Base-by-base conservation (phyloP, 164 flowering plant genomes). In the Aristolochia fimbriata region DNA sequence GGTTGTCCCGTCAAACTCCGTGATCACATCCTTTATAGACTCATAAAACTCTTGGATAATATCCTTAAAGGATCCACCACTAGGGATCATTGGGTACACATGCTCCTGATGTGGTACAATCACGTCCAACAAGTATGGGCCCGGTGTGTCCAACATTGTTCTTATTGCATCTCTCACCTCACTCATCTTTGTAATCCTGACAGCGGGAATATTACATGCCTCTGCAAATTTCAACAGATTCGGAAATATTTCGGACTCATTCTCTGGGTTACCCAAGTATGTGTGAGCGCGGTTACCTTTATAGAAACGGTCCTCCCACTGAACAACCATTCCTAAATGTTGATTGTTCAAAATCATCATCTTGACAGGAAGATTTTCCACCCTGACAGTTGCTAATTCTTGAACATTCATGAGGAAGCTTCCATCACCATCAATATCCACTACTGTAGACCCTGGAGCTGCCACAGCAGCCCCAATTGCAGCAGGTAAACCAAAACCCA, bases 51-150 rank as follows among this genome's bases (percentile, higher is more conserved):
- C 85, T 1, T 68, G 80, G 59, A 81, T 83, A 68, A 78, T 70
- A 68, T 85, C 91, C 65, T 74, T 78, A 58, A 83, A 85, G 5
- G 88, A 75, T 0, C 88, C 88, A 31, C 85, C 86, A 54, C 82
- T 77, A 0, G 88, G 88, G 60, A 85, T 80, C 86, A 85, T 85
- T 13, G 91, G 91, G 52, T 83, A 62, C 20, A 85, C 91, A 61
- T 85, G 88, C 58, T 85, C 91, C 69, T 83, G 88, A 71, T 83
- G 91, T 2, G 91, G 86, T 8, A 85, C 86, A 50, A 83, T 80
- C 33, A 85, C 88, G 65, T 85, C 91, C 68, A 85, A 54, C 33
- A 85, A 56, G 67, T 83, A 85, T 0, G 88, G 88, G 2, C 88
- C 91, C 0, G 86, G 84, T 10, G 91, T 83, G 17, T 80, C 83